phyloP scores from a whole-genome alignment of 2,329 filamentous ascomycete species.

The Alternaria dauci region DNA sequence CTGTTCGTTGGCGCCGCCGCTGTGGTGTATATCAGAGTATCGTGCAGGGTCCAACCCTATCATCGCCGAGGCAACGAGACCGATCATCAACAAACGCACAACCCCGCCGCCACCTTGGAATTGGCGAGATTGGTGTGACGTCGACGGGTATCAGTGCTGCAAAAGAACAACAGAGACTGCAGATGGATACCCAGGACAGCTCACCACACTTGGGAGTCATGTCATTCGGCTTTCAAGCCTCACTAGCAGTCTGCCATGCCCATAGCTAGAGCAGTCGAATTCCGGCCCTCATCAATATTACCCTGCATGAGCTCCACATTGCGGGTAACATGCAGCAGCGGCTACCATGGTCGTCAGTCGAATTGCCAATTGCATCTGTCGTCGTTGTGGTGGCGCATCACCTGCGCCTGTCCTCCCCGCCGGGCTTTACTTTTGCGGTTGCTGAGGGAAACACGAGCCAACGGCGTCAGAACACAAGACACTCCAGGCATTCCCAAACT shows the following conservation, averaged over 20 bases:
- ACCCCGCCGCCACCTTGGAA: conserved; percentile 25
- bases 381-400: conserved; percentile 7
- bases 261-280: conserved; percentile 19
- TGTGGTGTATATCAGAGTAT: conserved; percentile 28
- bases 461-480: not conserved
- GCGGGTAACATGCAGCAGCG: conserved; percentile 13
- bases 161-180: conserved; percentile 7
- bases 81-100: conserved; percentile 37
- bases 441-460: conserved; percentile 10
- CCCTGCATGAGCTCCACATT: conserved; percentile 24
- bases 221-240: not conserved
- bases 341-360: conserved; percentile 3
- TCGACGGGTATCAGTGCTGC: conserved; percentile 6
- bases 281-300: conserved; percentile 1
- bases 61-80: conserved; percentile 40
- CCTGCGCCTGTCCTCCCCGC: conserved; percentile 1
- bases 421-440: conserved; percentile 15
- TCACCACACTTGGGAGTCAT: conserved; percentile 1
- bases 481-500: not conserved
- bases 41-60: conserved; percentile 23
- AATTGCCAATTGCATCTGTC: conserved; percentile 12
- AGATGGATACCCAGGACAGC: conserved; percentile 1
- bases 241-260: not conserved
- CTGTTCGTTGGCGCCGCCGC: conserved; percentile 12
- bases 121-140: conserved; percentile 17